Percentiles rank a stretch among this genome's conserved stretches.
Conservation (phyloP, 208 protist genomes). For the Novymonas esmeraldas region DNA sequence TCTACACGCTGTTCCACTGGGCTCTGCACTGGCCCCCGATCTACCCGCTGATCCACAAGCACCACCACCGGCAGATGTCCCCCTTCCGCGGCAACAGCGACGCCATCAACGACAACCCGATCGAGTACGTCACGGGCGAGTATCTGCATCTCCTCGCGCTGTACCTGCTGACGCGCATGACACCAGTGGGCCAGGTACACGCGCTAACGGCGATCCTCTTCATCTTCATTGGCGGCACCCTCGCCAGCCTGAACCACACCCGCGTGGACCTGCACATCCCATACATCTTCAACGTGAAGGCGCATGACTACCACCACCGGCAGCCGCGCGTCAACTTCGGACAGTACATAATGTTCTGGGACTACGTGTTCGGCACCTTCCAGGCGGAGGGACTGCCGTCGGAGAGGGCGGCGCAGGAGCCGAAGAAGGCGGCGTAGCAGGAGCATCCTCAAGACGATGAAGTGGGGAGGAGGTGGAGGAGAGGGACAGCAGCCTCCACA, state of each 20-base stretch:
- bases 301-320: slow-evolving; percentile 91
- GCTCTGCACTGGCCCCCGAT: slow-evolving; percentile 83
- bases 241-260: slow-evolving; percentile 92
- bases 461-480: neutral
- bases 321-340: slow-evolving; percentile 90
- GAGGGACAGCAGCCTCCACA: neutral
- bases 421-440: slow-evolving; percentile 13
- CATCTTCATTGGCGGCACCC: slow-evolving; percentile 82
- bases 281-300: slow-evolving; percentile 84
- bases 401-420: slow-evolving; percentile 15
- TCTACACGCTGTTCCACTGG: slow-evolving; percentile 91
- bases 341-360: slow-evolving; percentile 95
- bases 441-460: neutral
- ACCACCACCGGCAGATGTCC: slow-evolving; percentile 90
- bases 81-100: slow-evolving; percentile 91
- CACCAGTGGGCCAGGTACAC: slow-evolving; percentile 62
- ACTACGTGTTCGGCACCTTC: slow-evolving; percentile 88
- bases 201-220: slow-evolving; percentile 63
- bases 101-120: slow-evolving; percentile 91
- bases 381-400: slow-evolving; percentile 46
- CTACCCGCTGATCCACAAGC: slow-evolving; percentile 91
- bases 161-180: slow-evolving; percentile 71
- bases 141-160: slow-evolving; percentile 87
- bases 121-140: slow-evolving; percentile 91
- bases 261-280: slow-evolving; percentile 81